Evolutionary conservation across 176 grass and related monocot species (phyloP), one percentile per base, ranked within the genome.

Genomic region (Pontederia crassipes): DNA sequence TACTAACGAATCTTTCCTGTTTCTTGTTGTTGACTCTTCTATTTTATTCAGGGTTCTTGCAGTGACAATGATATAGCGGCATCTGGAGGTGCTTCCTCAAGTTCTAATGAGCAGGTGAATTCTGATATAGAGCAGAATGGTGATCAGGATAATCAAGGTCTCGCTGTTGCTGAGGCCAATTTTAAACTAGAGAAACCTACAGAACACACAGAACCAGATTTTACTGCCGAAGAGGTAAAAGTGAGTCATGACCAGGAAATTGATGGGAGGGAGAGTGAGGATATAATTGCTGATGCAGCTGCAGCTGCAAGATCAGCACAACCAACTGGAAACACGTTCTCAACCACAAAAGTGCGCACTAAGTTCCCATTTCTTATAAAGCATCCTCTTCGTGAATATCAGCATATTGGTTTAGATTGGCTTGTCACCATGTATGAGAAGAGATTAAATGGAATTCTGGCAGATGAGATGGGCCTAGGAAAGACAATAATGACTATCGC

Each of bases 401-500:
- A 98, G 80, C 93, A 98, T 75, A 98, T 98, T 74, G 93, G 93
- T 17, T 69, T 98, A 13, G 88, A 98, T 75, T 98, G 93, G 93
- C 60, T 98, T 49, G 93, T 98, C 61, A 86, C 93, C 56, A 92
- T 98, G 93, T 92, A 98, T 62, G 93, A 98, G 71, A 88, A 92
- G 71, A 88, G 93, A 61, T 70, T 98, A 70, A 98, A 98, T 81
- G 93, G 93, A 81, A 98, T 98, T 88, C 58, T 98, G 66, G 93
- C 93, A 58, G 93, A 98, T 80, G 93, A 98, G 80, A 98, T 98
- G 93, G 93, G 93, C 58, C 68, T 98, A 57, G 93, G 93, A 28
- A 98, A 98, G 77, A 98, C 93, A 11, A 98, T 98, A 64, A 98
- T 98, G 93, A 98, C 93, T 50, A 98, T 98, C 73, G 86, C 93